phyloP scores from a whole-genome alignment of 768 basidiomycete species.

The Pisolithus marmoratus region DNA sequence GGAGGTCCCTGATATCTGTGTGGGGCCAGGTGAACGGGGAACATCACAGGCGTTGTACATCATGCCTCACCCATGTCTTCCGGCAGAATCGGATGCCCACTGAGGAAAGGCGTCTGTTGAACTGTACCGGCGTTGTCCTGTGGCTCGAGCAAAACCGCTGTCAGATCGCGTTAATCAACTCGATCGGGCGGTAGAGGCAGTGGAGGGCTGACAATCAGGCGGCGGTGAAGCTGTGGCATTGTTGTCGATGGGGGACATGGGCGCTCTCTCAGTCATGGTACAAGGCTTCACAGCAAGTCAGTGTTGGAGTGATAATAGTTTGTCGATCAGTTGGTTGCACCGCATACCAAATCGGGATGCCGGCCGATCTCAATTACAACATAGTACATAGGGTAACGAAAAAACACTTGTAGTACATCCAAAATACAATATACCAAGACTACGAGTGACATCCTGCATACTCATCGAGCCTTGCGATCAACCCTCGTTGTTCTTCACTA shows the following conservation, averaged over 20 bases:
- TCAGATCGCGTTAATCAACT: background rate
- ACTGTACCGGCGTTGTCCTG: slow-evolving; percentile 4
- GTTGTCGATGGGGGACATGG: background rate
- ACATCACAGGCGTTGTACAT: background rate
- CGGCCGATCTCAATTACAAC: no score
- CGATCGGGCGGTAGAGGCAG: background rate
- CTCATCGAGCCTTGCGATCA: slow-evolving; percentile 39
- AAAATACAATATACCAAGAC: background rate
- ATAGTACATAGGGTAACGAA: no score
- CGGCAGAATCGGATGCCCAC: slow-evolving; percentile 23
- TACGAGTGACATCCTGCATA: slow-evolving; percentile 14
- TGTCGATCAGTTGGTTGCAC: no score
- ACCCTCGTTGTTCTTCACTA: slow-evolving; percentile 35
- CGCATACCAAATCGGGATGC: no score
- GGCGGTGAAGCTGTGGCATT: background rate
- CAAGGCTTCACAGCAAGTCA: background rate
- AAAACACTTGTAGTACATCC: no score
- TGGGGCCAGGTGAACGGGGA: background rate
- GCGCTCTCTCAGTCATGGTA: background rate
- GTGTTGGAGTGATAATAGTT: no score
- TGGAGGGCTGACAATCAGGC: background rate
- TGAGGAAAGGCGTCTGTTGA: slow-evolving; percentile 16
- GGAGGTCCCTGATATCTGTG: slow-evolving; percentile 30
- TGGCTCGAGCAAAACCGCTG: slow-evolving; percentile 11
- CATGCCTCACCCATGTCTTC: slow-evolving; percentile 24